Conservation (phyloP, 495 filamentous ascomycete genomes). For the Xylaria sp. region DNA sequence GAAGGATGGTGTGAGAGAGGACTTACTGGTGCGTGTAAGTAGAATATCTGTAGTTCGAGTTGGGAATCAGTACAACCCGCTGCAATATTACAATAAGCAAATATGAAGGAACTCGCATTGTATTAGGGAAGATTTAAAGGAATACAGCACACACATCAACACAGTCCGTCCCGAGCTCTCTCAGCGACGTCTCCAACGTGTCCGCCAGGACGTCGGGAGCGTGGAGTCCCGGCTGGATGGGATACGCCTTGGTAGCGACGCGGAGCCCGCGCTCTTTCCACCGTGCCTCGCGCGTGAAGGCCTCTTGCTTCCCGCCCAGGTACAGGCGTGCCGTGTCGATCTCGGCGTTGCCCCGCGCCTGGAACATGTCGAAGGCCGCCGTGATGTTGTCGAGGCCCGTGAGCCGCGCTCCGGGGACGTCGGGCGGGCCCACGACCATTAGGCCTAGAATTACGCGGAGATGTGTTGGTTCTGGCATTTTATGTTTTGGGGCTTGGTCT, state of each 20-base stretch:
- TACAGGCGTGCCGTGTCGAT: slow-evolving; percentile 76
- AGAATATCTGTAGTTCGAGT: slow-evolving; percentile 63
- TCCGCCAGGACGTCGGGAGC: slow-evolving; percentile 35
- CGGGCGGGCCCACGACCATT: slow-evolving; percentile 57
- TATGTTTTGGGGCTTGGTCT: not conserved
- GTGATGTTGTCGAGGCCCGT: slow-evolving; percentile 70
- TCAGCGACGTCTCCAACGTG: slow-evolving; percentile 66
- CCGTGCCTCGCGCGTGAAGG: slow-evolving; percentile 71
- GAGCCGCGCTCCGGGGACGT: slow-evolving; percentile 51
- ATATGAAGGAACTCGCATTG: too few species aligned
- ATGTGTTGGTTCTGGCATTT: slow-evolving; percentile 38
- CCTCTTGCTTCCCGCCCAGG: slow-evolving; percentile 74
- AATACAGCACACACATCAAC: slow-evolving; percentile 65
- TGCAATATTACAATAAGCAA: not conserved
- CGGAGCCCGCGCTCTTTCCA: slow-evolving; percentile 79
- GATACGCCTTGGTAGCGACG: slow-evolving; percentile 72
- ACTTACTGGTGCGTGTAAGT: slow-evolving; percentile 73
- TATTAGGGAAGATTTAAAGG: too few species aligned
- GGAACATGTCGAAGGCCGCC: slow-evolving; percentile 65
- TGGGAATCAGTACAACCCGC: not conserved
- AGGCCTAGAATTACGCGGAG: slow-evolving; percentile 58
- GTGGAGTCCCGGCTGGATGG: slow-evolving; percentile 40
- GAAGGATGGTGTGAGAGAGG: not conserved
- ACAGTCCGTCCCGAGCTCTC: slow-evolving; percentile 70
- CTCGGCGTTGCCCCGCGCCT: slow-evolving; percentile 69